These are phyloP conservation scores for Solanum hybrid DNA, from an alignment of 305 asterid genomes.

Conservation along the genomic window DNA sequence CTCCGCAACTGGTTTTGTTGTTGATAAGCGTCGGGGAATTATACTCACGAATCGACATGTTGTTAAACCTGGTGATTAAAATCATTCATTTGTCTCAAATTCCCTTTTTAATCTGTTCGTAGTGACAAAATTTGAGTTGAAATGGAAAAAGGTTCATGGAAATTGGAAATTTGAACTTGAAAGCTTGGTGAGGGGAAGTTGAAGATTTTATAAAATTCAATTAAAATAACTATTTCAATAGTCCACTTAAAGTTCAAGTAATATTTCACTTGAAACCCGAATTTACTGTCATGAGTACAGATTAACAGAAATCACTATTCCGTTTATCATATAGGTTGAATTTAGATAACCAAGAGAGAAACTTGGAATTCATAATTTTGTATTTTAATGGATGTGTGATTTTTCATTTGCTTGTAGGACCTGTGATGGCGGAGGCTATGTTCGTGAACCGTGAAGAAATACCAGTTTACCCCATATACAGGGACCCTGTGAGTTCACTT, in stretches of 20 bases:
- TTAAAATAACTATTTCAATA: neutral
- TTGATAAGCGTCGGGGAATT: conserved; percentile 88
- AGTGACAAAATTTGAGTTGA: neutral
- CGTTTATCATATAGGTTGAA: neutral
- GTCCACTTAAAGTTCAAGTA: neutral
- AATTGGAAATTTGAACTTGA: neutral
- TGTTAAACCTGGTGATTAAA: conserved; percentile 72
- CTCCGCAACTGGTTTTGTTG: conserved; percentile 90
- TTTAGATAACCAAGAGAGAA: neutral
- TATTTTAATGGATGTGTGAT: neutral
- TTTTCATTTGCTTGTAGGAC: conserved; percentile 41
- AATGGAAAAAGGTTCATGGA: neutral
- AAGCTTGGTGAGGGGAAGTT: neutral
- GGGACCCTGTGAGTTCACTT: conserved; percentile 77
- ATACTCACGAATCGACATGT: conserved; percentile 96
- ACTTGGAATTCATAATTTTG: neutral
- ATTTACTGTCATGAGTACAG: neutral
- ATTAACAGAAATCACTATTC: neutral
- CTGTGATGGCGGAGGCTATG: conserved; percentile 97
- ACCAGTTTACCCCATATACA: conserved; percentile 82
- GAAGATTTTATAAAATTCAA: neutral
- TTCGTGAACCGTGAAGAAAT: conserved; percentile 92
- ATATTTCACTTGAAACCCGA: neutral
- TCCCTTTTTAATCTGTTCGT: neutral
- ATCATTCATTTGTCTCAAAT: neutral